Evolutionary conservation across 805 yeast genomes (phyloP), one percentile per base, ranked within the genome.

Genomic region (Lipomyces lipofer): DNA sequence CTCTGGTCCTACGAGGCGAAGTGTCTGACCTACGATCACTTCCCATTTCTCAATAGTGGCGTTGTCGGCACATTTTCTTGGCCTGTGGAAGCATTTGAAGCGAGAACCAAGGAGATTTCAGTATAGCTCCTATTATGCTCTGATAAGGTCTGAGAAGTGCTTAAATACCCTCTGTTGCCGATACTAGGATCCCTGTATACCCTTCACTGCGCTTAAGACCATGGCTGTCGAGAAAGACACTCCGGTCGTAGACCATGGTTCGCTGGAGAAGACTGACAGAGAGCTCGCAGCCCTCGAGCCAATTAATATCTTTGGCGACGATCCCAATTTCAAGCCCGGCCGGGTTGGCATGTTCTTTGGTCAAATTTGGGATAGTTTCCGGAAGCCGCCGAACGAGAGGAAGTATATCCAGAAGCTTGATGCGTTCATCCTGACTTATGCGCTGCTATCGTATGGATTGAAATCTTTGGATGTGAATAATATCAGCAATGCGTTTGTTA

Each of bases 401-500:
- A 63, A 62, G 47, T 60, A 72, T 19, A 54, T 72, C 24, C 53
- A 70, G 53, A 71, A 70, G 47, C 59, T 72, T 13, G 75, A 72
- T 51, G 62, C 64, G 55, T 56, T 63, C 29, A 51, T 72, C 9
- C 63, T 72, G 35, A 51, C 63, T 3, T 72, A 71, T 35, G 65
- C 69, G 27, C 68, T 73, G 50, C 51, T 66, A 24, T 69, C 75
- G 8, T 74, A 71, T 61, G 74, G 74, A 63, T 72, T 74, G 40
- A 82, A 81, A 64, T 81, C 82, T 49, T 70, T 85, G 48, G 88
- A 84, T 64, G 76, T 75, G 45, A 73, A 80, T 33, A 85, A 84
- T 65, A 71, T 81, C 52, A 77, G 78, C 56, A 82, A 84, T 64
- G 89, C 89, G 1, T 85, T 83, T 65, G 82, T 83, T 30, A 77